Conservation (phyloP, 2,329 filamentous ascomycete genomes). For the Colletotrichum karsti region DNA sequence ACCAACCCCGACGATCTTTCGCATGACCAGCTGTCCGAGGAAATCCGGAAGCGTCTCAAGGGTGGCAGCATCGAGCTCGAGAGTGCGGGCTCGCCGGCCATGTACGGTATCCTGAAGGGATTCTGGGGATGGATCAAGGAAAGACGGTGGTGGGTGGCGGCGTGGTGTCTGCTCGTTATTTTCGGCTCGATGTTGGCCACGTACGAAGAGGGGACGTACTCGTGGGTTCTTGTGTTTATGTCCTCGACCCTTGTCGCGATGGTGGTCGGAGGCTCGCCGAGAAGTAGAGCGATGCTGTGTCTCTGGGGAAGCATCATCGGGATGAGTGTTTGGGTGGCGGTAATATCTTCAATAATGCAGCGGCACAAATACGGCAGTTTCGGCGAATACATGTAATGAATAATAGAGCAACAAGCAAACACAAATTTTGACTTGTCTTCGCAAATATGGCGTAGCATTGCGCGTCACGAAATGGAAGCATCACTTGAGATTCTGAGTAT, state of each 20-base stretch:
- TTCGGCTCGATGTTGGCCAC: background rate
- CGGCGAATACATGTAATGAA: too few relatives aligned
- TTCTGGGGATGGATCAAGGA: conserved; percentile 8
- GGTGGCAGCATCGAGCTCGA: conserved; percentile 32
- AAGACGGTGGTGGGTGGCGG: conserved; percentile 13
- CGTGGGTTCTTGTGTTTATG: background rate
- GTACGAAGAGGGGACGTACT: background rate
- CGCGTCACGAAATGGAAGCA: background rate
- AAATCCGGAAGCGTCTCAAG: conserved; percentile 28
- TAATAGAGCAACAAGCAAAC: too few relatives aligned
- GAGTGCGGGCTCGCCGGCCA: background rate
- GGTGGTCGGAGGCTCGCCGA: background rate
- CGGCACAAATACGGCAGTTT: background rate
- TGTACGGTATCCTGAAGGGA: background rate
- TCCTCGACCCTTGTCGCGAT: background rate
- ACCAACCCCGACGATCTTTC: conserved; percentile 25
- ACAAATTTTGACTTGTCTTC: too few relatives aligned
- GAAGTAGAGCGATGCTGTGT: background rate
- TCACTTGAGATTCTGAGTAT: too few relatives aligned
- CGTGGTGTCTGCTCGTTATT: background rate
- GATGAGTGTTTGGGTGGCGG: background rate
- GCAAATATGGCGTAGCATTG: too few relatives aligned
- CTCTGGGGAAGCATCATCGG: background rate
- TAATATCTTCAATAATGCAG: background rate
- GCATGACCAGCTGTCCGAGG: conserved; percentile 27